Percentiles rank a stretch among this genome's conserved stretches.
Conservation (phyloP, 306 rosid species). For the Vigna angularis region DNA sequence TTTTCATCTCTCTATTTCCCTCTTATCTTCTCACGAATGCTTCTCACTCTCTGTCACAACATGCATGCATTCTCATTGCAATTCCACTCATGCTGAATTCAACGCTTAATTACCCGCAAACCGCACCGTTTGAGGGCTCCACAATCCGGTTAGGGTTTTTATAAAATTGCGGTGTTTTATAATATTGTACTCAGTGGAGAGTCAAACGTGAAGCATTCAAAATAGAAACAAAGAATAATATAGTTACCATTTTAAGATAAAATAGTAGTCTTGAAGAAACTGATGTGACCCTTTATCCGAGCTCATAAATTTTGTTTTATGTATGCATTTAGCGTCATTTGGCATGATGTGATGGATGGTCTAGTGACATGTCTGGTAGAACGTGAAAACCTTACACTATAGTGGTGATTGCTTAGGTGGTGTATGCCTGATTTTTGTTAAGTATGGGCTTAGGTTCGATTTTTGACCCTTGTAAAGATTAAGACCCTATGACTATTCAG, state of each 20-base stretch:
- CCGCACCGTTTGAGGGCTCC: constrained; percentile 14
- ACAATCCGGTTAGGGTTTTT: constrained; percentile 39
- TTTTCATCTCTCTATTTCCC: background rate
- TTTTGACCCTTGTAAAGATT: background rate
- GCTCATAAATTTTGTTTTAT: background rate
- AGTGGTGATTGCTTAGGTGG: background rate
- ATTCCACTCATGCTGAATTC: background rate
- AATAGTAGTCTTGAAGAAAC: constrained; percentile 13
- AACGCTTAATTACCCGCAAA: constrained; percentile 14
- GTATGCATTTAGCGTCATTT: constrained; percentile 17
- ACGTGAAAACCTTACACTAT: background rate
- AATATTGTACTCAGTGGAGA: background rate
- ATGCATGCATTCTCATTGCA: background rate
- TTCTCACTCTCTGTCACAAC: constrained; percentile 5
- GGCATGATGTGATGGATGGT: constrained; percentile 3
- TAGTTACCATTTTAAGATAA: background rate
- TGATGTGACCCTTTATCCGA: background rate
- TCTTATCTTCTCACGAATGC: background rate
- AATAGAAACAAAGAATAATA: background rate
- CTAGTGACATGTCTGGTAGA: background rate
- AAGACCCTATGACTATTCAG: background rate
- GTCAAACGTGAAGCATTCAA: background rate
- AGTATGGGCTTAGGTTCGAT: background rate
- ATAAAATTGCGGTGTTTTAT: background rate
- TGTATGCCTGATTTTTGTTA: background rate